Evolutionary conservation across 2,329 filamentous ascomycete species (phyloP).

Genomic region (Penicillium sclerotigenum): DNA sequence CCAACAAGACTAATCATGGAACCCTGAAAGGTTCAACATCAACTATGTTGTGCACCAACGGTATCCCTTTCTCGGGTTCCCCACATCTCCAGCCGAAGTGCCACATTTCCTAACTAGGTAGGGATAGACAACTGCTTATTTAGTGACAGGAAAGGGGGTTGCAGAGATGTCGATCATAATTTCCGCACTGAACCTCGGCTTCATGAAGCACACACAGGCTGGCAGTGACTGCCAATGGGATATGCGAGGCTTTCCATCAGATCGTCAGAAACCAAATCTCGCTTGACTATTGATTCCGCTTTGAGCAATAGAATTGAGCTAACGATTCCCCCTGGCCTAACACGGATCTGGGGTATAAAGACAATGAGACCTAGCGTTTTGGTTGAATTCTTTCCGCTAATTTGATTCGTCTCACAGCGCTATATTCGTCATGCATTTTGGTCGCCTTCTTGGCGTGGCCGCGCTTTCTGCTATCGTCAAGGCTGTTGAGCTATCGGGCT

Average conservation of each 20-base stretch:
- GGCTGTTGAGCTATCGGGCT: constrained; percentile 27
- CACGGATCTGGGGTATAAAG: neutral
- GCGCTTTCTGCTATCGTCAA: constrained; percentile 13
- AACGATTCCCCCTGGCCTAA: neutral
- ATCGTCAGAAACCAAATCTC: neutral
- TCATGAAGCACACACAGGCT: neutral
- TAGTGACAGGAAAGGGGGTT: neutral
- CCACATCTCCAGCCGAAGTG: neutral
- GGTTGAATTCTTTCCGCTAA: neutral
- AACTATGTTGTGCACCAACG: no score
- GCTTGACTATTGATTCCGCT: neutral
- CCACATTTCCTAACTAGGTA: neutral
- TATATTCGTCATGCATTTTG: constrained; percentile 9
- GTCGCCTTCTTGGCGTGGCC: constrained; percentile 10
- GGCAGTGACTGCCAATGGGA: neutral
- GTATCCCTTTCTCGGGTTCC: neutral
- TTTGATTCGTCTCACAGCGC: neutral
- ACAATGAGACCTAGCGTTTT: neutral
- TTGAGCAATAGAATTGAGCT: neutral
- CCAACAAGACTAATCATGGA: neutral
- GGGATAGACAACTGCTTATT: neutral
- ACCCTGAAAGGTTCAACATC: no score
- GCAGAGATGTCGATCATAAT: neutral
- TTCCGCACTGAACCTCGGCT: neutral
- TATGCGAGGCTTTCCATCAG: neutral